phyloP scores from a whole-genome alignment of 257 asterid species.

The Paulownia fortunei region DNA sequence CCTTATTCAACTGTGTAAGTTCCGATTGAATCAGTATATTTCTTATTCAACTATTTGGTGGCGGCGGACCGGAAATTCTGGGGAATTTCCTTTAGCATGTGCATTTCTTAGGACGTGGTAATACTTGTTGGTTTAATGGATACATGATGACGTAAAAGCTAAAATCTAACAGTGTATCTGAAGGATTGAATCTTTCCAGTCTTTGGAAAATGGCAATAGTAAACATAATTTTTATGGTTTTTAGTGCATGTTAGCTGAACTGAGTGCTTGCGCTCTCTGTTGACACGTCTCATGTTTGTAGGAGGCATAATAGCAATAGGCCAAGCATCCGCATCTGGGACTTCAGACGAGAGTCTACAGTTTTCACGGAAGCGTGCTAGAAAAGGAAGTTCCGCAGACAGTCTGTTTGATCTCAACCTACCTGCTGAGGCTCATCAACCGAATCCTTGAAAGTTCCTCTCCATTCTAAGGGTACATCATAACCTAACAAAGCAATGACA shows the following conservation, averaged over 20 bases:
- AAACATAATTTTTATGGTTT: background rate
- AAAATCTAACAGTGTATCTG: background rate
- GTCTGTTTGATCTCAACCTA: constrained; percentile 73
- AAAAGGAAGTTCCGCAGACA: constrained; percentile 37
- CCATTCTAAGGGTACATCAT: background rate
- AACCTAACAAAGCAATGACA: background rate
- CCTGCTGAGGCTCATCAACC: constrained; percentile 65
- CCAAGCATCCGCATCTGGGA: constrained; percentile 64
- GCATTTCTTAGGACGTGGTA: background rate
- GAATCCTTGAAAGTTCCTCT: constrained; percentile 23
- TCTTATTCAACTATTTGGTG: constrained; percentile 25
- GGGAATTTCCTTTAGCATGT: background rate
- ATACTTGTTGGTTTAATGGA: background rate
- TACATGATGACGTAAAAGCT: background rate
- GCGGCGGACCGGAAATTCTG: background rate
- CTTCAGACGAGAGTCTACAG: constrained; percentile 52
- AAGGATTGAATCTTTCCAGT: background rate
- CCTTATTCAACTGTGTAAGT: constrained; percentile 18
- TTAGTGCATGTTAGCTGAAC: background rate
- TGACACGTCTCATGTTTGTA: constrained; percentile 25
- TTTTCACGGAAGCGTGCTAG: constrained; percentile 67
- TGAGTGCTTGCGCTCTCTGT: background rate
- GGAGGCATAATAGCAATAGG: constrained; percentile 48
- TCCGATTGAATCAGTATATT: constrained; percentile 15
- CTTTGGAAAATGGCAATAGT: background rate